Evolutionary conservation across 2,329 filamentous ascomycete genomes (phyloP), one percentile per base, ranked within the genome.

Genomic region (Esteya vermicola): DNA sequence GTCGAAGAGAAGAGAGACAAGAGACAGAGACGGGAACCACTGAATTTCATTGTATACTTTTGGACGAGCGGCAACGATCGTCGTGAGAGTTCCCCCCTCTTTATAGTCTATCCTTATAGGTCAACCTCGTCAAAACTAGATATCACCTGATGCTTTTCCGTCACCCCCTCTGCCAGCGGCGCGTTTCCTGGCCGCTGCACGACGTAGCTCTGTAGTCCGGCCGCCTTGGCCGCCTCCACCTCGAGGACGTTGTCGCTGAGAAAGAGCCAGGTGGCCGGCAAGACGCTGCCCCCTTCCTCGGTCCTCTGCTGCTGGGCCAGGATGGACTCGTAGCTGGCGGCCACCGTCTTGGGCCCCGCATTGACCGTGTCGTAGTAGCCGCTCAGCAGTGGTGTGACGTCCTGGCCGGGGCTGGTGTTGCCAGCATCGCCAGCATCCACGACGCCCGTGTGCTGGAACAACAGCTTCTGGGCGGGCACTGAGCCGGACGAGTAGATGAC

Each of bases 401-500:
- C 74, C 16, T 43, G 12, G 28, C 28, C 28, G 28, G n/a, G 13
- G 28, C 4, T 14, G 28, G 12, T 16, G n/a, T 10, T 27, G n/a
- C 67, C 61, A 16, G 67, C 13, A 8, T n/a, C 25, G 6, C 4
- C 8, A 32, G 8, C 28, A 12, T 22, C 39, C 2, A 39, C 41
- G 8, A 70, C 65, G 46, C 72, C 63, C 32, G 74, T 78, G 53
- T 86, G 75, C 44, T 68, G 66, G 58, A 89, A 89, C 46, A 89
- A 69, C 45, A 89, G 64, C 60, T 85, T 84, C 65, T 91, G 84
- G 13, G 84, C 84, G 18, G 78, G 69, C 6, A 89, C 79, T 19
- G 81, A 86, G 25, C 84, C 84, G 12, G 81, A 86, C 4, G 81
- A 86, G 62, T 88, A 91, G 53, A 91, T 88, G 50, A 81, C 73